Percentiles rank a stretch among this genome's conserved stretches.
Conservation (phyloP, 352 stramenopile genomes). For the Detonula confervacea region DNA sequence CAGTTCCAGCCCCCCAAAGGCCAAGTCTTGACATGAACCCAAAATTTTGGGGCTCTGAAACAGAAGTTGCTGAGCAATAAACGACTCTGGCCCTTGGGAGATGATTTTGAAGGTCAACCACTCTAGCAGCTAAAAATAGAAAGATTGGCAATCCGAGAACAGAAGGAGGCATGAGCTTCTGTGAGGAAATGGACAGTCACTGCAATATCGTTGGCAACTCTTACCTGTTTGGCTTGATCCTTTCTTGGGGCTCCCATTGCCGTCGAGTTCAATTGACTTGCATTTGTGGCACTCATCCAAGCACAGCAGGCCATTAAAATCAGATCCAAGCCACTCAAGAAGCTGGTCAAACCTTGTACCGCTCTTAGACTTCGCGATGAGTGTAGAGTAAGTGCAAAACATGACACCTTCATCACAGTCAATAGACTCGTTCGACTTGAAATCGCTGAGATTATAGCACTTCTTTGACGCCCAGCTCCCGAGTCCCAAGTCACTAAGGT, state of each 20-base stretch:
- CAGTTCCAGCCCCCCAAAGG: constrained; percentile 79
- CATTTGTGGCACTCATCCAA: constrained; percentile 85
- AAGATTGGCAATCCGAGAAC: background rate
- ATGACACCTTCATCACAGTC: constrained; percentile 50
- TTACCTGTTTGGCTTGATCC: no score
- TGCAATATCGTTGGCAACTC: no score
- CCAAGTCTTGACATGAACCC: constrained; percentile 84
- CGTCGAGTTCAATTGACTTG: constrained; percentile 77
- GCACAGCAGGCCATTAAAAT: constrained; percentile 70
- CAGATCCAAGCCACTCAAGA: constrained; percentile 50
- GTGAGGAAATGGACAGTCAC: no score
- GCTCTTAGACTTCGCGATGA: constrained; percentile 42
- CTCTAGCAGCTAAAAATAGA: constrained; percentile 8
- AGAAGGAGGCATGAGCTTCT: no score
- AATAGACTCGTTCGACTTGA: constrained; percentile 25
- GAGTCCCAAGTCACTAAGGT: constrained; percentile 58
- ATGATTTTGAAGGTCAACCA: constrained; percentile 62
- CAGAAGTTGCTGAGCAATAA: constrained; percentile 84
- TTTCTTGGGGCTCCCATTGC: constrained; percentile 33
- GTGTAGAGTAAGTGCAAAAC: constrained; percentile 50
- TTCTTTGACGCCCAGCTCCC: constrained; percentile 35
- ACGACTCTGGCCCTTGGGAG: constrained; percentile 78
- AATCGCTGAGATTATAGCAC: constrained; percentile 51
- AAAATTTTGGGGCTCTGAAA: constrained; percentile 81
- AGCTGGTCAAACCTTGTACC: constrained; percentile 52